phyloP scores from a whole-genome alignment of 495 filamentous ascomycete genomes.

The Trichodelitschia bisporula region DNA sequence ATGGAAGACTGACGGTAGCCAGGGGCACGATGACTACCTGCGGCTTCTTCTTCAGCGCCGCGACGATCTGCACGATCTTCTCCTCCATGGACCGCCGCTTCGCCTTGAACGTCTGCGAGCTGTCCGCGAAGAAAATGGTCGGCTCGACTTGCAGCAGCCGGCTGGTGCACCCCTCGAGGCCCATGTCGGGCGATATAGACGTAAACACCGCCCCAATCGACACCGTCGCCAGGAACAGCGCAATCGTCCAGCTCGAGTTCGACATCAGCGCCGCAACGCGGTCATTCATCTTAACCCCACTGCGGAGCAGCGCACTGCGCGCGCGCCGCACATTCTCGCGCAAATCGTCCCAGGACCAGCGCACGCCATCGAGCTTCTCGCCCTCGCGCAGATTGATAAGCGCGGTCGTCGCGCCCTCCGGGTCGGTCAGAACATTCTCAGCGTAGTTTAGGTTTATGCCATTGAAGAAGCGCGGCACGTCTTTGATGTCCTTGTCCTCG shows the following conservation, averaged over 20 bases:
- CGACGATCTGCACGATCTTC: conserved; percentile 44
- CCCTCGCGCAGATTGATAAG: conserved; percentile 50
- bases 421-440: conserved; percentile 44
- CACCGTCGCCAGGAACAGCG: conserved; percentile 35
- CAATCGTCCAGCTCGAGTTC: conserved; percentile 45
- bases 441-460: conserved; percentile 36
- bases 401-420: conserved; percentile 41
- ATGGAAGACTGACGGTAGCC: too few relatives aligned
- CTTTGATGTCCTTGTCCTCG: too few relatives aligned
- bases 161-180: conserved; percentile 48
- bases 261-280: conserved; percentile 43
- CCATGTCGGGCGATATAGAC: conserved; percentile 55
- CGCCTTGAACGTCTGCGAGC: conserved; percentile 53
- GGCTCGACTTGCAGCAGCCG: conserved; percentile 46
- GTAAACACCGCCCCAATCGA: conserved; percentile 48
- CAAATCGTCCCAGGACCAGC: conserved; percentile 39
- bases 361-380: conserved; percentile 23
- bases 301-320: conserved; percentile 32
- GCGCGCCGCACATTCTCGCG: conserved; percentile 27
- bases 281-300: conserved; percentile 42
- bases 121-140: conserved; percentile 53
- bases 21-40: conserved; percentile 31
- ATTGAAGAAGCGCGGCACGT: conserved; percentile 40
- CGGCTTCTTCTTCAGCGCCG: conserved; percentile 31
- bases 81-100: conserved; percentile 40